Percentiles rank a stretch among this genome's conserved stretches.
Conservation (phyloP, 1,284 basidiomycete genomes). For the Apiotrichum veenhuisii region DNA sequence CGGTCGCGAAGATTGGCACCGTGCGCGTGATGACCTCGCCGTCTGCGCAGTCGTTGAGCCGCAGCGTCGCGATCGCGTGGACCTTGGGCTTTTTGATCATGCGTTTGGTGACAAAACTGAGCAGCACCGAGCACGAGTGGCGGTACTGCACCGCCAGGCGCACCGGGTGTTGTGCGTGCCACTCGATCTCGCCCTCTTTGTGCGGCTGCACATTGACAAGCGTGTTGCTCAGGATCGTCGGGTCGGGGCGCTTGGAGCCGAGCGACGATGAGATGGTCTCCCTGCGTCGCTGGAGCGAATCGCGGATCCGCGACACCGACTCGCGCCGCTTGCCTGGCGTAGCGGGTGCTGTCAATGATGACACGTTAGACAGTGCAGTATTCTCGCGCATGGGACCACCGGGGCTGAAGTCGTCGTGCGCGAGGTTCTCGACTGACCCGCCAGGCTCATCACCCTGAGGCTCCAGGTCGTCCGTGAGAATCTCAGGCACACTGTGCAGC, state of each 20-base stretch:
- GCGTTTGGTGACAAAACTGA: slow-evolving; percentile 32
- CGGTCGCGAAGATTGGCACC: slow-evolving; percentile 38
- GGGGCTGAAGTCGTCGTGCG: no score
- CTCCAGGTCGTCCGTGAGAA: not conserved
- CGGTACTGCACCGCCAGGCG: slow-evolving; percentile 46
- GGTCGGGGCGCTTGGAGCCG: not conserved
- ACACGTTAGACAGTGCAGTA: not conserved
- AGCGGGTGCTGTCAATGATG: not conserved
- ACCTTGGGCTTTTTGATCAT: slow-evolving; percentile 40
- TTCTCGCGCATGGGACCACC: not conserved
- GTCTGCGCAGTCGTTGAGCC: slow-evolving; percentile 37
- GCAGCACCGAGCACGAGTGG: slow-evolving; percentile 44
- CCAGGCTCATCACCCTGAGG: not conserved
- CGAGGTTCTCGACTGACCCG: no score
- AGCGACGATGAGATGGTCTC: not conserved
- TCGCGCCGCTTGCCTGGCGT: not conserved
- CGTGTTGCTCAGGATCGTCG: no score
- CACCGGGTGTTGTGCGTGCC: slow-evolving; percentile 10
- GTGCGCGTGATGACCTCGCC: slow-evolving; percentile 19
- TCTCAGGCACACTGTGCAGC: not conserved
- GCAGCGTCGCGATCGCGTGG: slow-evolving; percentile 33
- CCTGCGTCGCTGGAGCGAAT: not conserved
- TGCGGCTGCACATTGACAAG: not conserved
- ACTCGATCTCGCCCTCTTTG: not conserved
- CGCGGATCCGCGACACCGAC: not conserved